Evolutionary conservation across 805 yeast genomes (phyloP).

Genomic region (Kodamaea neixiangensis): DNA sequence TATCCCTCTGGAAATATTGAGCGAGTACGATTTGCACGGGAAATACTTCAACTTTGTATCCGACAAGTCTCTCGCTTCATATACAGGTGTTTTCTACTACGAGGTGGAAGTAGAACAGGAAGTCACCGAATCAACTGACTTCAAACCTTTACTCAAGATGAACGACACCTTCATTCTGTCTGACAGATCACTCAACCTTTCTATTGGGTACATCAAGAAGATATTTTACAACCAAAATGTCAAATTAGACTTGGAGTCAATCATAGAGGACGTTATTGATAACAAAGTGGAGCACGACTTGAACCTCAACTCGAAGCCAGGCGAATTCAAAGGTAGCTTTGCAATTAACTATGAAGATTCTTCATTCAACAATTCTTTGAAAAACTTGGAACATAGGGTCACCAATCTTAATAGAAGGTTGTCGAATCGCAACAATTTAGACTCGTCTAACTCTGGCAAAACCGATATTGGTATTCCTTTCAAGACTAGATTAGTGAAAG

Average conservation of each 20-base stretch:
- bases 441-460: conserved; percentile 32
- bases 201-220: conserved; percentile 37
- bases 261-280: conserved; percentile 28
- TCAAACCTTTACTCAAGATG: conserved; percentile 33
- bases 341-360: conserved; percentile 44
- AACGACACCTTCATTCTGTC: conserved; percentile 37
- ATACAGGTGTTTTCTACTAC: conserved; percentile 42
- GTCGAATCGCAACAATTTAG: conserved; percentile 27
- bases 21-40: conserved; percentile 10
- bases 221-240: conserved; percentile 17
- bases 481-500: conserved; percentile 24
- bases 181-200: conserved; percentile 31
- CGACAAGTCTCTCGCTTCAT: conserved; percentile 33
- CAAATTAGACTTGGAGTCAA: conserved; percentile 30
- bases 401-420: conserved; percentile 40
- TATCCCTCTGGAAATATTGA: not conserved
- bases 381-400: conserved; percentile 33
- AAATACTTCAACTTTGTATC: conserved; percentile 40
- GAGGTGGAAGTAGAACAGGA: conserved; percentile 41
- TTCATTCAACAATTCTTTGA: conserved; percentile 40
- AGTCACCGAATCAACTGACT: conserved; percentile 31
- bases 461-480: conserved; percentile 40
- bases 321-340: conserved; percentile 42
- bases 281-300: conserved; percentile 21
- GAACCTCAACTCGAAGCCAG: conserved; percentile 37